Evolutionary conservation across 2,329 filamentous ascomycete species (phyloP).

Genomic region (Ophiosphaerella herpotricha): DNA sequence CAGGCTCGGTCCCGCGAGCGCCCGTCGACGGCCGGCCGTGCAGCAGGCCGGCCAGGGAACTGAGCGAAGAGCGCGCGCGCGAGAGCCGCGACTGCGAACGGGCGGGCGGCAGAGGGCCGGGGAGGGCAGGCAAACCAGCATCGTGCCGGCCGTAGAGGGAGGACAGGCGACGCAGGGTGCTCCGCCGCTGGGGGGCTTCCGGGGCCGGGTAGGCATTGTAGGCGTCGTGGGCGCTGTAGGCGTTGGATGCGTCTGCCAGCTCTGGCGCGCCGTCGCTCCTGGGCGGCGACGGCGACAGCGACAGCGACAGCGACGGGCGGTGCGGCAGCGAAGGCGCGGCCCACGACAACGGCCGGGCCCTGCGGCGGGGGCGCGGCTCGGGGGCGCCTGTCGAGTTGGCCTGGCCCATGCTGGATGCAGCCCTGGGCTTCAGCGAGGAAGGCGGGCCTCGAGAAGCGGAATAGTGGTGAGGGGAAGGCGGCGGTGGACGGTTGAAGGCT

Average conservation of each 20-base stretch:
- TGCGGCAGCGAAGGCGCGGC: conserved; percentile 29
- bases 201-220: conserved; percentile 22
- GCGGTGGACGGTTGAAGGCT: conserved; percentile 8
- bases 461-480: conserved; percentile 3
- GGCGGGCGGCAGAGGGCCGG: conserved; percentile 9
- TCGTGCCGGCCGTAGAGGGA: conserved; percentile 34
- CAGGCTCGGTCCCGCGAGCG: conserved; percentile 20
- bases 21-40: conserved; percentile 31
- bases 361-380: conserved; percentile 29
- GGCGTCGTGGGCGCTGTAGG: neutral
- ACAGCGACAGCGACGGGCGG: conserved; percentile 8
- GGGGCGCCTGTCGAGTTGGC: conserved; percentile 39
- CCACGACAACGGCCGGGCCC: conserved; percentile 41
- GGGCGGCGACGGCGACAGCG: conserved; percentile 12
- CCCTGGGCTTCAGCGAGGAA: conserved; percentile 24
- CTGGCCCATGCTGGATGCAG: conserved; percentile 44
- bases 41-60: conserved; percentile 39
- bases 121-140: conserved; percentile 35
- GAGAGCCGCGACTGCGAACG: conserved; percentile 40
- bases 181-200: conserved; percentile 29
- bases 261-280: conserved; percentile 27
- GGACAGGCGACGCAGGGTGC: conserved; percentile 37
- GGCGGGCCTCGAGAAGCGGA: conserved; percentile 17
- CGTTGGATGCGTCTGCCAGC: conserved; percentile 16
- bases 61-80: conserved; percentile 44